These are phyloP conservation scores for Tricholoma hemisulphureum DNA, from an alignment of 768 basidiomycete species.

Conservation along the genomic window DNA sequence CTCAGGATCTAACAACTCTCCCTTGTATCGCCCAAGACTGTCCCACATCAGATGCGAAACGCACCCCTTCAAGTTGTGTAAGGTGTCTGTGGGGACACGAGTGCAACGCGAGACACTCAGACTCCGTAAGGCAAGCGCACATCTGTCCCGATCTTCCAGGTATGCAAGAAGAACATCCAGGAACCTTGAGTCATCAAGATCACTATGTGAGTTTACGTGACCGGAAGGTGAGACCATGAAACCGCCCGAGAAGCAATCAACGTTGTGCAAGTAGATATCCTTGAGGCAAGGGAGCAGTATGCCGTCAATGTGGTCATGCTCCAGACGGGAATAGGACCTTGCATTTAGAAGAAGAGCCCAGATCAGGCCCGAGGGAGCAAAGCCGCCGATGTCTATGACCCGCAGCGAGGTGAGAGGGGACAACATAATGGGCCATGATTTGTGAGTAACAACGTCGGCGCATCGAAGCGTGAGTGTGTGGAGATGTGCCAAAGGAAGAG, in stretches of 20 bases:
- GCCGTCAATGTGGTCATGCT: slow-evolving; percentile 22
- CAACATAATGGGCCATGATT: slow-evolving; percentile 36
- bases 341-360: slow-evolving; percentile 42
- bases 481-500: slow-evolving; percentile 30
- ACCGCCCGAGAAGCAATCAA: slow-evolving; percentile 41
- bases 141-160: slow-evolving; percentile 29
- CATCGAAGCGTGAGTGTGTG: slow-evolving; percentile 36
- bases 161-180: slow-evolving; percentile 37
- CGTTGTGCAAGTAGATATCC: slow-evolving; percentile 38
- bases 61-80: slow-evolving; percentile 24
- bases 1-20: slow-evolving; percentile 22
- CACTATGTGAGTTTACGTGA: slow-evolving; percentile 32
- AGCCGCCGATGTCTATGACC: slow-evolving; percentile 35
- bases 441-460: slow-evolving; percentile 39
- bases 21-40: slow-evolving; percentile 24
- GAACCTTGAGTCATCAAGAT: slow-evolving; percentile 42
- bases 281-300: slow-evolving; percentile 34
- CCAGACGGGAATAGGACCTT: slow-evolving; percentile 26
- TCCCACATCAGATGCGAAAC: slow-evolving; percentile 37
- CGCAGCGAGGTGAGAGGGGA: slow-evolving; percentile 30
- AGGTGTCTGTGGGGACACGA: slow-evolving; percentile 24
- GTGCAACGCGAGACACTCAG: slow-evolving; percentile 35
- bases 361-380: slow-evolving; percentile 38
- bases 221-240: slow-evolving; percentile 35
- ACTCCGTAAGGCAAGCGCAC: slow-evolving; percentile 30